Conservation (phyloP, 2,329 filamentous ascomycete species). For the Elsinoe arachidis region DNA sequence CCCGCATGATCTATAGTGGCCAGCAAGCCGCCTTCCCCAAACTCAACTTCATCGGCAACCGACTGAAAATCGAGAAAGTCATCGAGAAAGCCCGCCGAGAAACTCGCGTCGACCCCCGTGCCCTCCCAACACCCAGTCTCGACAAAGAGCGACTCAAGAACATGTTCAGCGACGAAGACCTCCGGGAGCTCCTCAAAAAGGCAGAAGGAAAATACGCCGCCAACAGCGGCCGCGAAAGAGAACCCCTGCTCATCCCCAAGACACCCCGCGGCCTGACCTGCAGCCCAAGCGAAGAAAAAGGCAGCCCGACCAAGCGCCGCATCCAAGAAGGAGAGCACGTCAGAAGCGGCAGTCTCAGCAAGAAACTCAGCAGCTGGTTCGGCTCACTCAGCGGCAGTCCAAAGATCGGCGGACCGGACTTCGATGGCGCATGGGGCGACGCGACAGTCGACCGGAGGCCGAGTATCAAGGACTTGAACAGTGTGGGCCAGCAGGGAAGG, state of each 20-base stretch:
- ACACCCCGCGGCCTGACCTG: neutral
- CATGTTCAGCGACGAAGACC: constrained; percentile 40
- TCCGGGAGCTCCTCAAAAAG: constrained; percentile 32
- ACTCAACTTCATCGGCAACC: constrained; percentile 80
- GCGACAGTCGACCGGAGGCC: neutral
- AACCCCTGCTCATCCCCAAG: constrained; percentile 19
- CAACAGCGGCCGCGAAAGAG: constrained; percentile 2
- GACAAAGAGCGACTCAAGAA: constrained; percentile 21
- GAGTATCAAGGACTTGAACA: neutral
- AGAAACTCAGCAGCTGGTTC: constrained; percentile 10
- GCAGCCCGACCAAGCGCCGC: neutral
- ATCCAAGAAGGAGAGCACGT: constrained; percentile 5
- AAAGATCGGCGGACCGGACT: neutral
- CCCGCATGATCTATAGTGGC: constrained; percentile 82
- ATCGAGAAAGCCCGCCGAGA: constrained; percentile 49
- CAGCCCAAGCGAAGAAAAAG: neutral
- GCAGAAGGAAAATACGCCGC: constrained; percentile 25
- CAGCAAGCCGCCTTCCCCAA: constrained; percentile 86
- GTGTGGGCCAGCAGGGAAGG: constrained; percentile 13
- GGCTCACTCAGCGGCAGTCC: constrained; percentile 3
- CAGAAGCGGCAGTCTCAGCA: constrained; percentile 15
- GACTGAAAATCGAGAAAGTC: constrained; percentile 70
- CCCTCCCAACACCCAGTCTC: constrained; percentile 23
- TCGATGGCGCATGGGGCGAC: neutral
- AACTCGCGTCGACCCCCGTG: constrained; percentile 27